Evolutionary conservation across 2,329 filamentous ascomycete genomes (phyloP), one percentile per base, ranked within the genome.

Genomic region (Aureobasidium vineae): DNA sequence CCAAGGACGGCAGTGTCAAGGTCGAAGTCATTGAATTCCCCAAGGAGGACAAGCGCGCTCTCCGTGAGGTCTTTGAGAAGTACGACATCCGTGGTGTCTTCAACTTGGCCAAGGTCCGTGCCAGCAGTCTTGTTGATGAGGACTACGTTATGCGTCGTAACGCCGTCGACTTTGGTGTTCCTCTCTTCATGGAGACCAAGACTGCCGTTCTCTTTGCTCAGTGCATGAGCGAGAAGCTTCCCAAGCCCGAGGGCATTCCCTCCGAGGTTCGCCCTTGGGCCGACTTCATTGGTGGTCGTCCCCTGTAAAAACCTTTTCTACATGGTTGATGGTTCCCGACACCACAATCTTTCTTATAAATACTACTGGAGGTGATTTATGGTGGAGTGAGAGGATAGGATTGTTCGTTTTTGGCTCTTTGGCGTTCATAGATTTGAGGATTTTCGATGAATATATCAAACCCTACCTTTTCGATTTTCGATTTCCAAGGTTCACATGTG

Each of bases 61-160:
- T 99, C 70, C 88, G 95, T 71, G 92, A 97, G 76, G 93, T 97
- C 41, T 99, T 99, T 82, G 82, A 94, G 85, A 96, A 96, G 85
- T 92, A 98, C 80, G 90, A 98, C 78, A 96, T 99, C 79, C 88
- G 90, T 67, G 95, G 95, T 74, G 91, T 92, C 69, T 99, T 99
- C 85, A 98, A 98, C 83, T 82, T 99, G 74, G 92, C 94, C 67
- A 87, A 90, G 79, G 86, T 86, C 72, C 85, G 93, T 75, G 95
- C 88, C 68, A 93, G 91, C 84, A 94, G 90, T 43, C 83, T 91
- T 68, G 82, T 90, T 69, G 95, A 99, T 76, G 91, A 96, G 75
- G 93, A 99, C 82, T 99, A 99, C 75, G 92, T 99, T 66, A 98
- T 98, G 94, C 88, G 95, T 75, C 88, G 95, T 77, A 99, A 99